phyloP scores from a whole-genome alignment of 1,139 yeast species.

The Candida sp. region DNA sequence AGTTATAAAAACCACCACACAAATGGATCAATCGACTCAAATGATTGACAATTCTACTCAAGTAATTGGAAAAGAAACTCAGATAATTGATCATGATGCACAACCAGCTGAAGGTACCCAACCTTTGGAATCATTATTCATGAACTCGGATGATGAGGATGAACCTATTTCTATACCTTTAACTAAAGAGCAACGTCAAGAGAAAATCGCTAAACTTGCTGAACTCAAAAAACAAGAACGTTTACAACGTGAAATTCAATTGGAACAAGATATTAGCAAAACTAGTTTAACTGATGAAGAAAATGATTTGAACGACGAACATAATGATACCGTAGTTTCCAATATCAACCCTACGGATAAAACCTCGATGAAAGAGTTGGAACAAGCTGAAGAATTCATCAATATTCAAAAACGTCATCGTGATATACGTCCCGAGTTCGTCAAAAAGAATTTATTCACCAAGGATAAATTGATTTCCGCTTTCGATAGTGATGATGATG shows the following conservation, averaged over 20 bases:
- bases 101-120: background rate
- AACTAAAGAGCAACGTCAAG: constrained; percentile 18
- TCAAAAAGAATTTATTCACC: constrained; percentile 24
- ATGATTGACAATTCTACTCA: constrained; percentile 1
- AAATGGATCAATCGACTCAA: constrained; percentile 4
- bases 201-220: constrained; percentile 18
- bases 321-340: constrained; percentile 16
- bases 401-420: constrained; percentile 33
- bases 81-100: background rate
- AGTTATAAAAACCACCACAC: background rate
- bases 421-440: constrained; percentile 32
- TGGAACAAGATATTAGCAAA: constrained; percentile 33
- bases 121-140: background rate
- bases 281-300: constrained; percentile 42
- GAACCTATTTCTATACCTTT: constrained; percentile 5
- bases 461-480: constrained; percentile 30
- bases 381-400: constrained; percentile 33
- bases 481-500: constrained; percentile 29
- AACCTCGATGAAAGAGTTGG: constrained; percentile 19
- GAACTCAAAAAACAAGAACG: constrained; percentile 21
- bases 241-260: constrained; percentile 11
- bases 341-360: constrained; percentile 10
- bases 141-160: constrained; percentile 8
- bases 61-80: background rate
- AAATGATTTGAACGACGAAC: constrained; percentile 25